phyloP scores from a whole-genome alignment of 805 yeast species.

The Saturnispora ahearnii region DNA sequence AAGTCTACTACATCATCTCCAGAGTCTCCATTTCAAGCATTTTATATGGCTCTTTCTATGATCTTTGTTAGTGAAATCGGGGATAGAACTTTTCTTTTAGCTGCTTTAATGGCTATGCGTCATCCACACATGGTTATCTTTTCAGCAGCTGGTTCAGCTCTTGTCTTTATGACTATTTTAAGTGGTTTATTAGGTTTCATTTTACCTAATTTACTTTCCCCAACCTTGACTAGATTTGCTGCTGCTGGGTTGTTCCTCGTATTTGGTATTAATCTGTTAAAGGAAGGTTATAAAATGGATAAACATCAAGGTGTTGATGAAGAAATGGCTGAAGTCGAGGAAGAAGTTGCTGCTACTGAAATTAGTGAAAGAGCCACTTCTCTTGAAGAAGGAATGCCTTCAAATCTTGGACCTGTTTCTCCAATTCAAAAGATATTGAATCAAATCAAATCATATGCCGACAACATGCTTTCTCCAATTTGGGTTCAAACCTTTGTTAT shows the following conservation, averaged over 20 bases:
- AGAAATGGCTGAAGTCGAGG: constrained; percentile 94
- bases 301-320: constrained; percentile 83
- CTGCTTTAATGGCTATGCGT: constrained; percentile 97
- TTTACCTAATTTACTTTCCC: constrained; percentile 74
- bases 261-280: constrained; percentile 67
- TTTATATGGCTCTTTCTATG: constrained; percentile 81
- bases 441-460: constrained; percentile 46
- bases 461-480: constrained; percentile 67
- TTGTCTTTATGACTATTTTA: constrained; percentile 83
- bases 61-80: constrained; percentile 94
- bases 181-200: constrained; percentile 91
- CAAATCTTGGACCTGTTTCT: neutral
- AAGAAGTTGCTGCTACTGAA: constrained; percentile 66
- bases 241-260: constrained; percentile 78
- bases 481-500: constrained; percentile 93
- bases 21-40: constrained; percentile 29
- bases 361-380: constrained; percentile 41
- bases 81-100: constrained; percentile 92
- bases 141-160: constrained; percentile 74
- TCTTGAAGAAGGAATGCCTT: constrained; percentile 44
- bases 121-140: constrained; percentile 79
- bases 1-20: neutral
- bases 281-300: constrained; percentile 78
- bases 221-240: constrained; percentile 65
- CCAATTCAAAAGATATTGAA: constrained; percentile 8